Percentiles rank a stretch among this genome's conserved stretches.
These are phyloP conservation scores for Solanum aculeatissimum DNA, from an alignment of 305 asterid species.

Conservation along the genomic window DNA sequence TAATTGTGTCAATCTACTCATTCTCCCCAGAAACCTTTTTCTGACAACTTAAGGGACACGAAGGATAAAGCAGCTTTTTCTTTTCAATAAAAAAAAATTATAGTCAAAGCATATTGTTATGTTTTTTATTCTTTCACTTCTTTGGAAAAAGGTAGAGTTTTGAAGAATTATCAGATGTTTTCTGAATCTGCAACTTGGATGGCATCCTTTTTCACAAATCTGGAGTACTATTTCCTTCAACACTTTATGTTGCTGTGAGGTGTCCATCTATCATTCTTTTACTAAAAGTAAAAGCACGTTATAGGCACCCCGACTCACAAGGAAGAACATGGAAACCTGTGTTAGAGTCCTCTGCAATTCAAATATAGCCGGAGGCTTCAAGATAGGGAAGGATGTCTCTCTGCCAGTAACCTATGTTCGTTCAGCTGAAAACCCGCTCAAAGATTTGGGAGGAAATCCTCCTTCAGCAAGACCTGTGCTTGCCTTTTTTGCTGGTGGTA, in stretches of 20 bases:
- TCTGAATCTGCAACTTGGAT: background rate
- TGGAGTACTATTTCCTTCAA: background rate
- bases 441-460: slow-evolving; percentile 37
- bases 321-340: slow-evolving; percentile 21
- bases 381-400: slow-evolving; percentile 46
- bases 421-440: slow-evolving; percentile 31
- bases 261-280: background rate
- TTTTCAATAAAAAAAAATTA: background rate
- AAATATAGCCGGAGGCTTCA: slow-evolving; percentile 40
- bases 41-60: background rate
- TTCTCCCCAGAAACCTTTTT: background rate
- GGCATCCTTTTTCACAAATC: background rate
- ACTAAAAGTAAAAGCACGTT: background rate
- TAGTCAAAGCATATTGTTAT: background rate
- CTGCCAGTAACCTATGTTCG: slow-evolving; percentile 51
- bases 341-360: slow-evolving; percentile 48
- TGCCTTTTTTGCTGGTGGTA: slow-evolving; percentile 49
- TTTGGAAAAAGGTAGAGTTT: background rate
- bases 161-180: background rate
- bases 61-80: background rate
- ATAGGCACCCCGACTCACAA: slow-evolving; percentile 35
- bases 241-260: background rate
- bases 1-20: background rate
- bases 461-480: slow-evolving; percentile 23
- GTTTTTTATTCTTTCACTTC: background rate